Evolutionary conservation across 2,329 filamentous ascomycete species (phyloP).

Genomic region (Scytalidium sp.): DNA sequence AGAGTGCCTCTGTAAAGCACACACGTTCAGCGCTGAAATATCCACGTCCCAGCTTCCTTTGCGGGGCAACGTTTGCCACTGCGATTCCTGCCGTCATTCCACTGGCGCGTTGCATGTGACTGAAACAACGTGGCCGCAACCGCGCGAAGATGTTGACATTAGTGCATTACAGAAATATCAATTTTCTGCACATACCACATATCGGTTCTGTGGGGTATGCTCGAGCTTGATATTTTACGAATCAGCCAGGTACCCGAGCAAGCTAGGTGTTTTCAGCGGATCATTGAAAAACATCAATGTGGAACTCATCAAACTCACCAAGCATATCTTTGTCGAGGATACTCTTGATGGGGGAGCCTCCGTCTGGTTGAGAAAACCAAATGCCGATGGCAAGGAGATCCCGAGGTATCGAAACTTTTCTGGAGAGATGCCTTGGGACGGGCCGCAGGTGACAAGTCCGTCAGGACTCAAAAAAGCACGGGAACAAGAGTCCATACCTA

Average conservation of each 20-base stretch:
- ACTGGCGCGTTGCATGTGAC: constrained; percentile 40
- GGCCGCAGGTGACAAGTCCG: constrained; percentile 20
- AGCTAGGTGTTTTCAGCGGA: constrained; percentile 36
- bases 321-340: constrained; percentile 33
- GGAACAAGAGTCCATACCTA: constrained; percentile 24
- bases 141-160: constrained; percentile 24
- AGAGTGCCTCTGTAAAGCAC: constrained; percentile 43
- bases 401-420: constrained; percentile 7
- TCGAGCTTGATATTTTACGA: constrained; percentile 41
- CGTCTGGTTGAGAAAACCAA: constrained; percentile 38
- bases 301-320: constrained; percentile 28
- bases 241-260: constrained; percentile 9
- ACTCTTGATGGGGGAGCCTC: constrained; percentile 51
- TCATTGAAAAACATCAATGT: constrained; percentile 28
- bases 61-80: constrained; percentile 42
- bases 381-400: constrained; percentile 25
- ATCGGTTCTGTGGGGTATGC: constrained; percentile 43
- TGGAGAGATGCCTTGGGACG: constrained; percentile 27
- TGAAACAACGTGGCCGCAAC: constrained; percentile 35
- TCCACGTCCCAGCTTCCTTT: constrained; percentile 37
- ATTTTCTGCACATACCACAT: constrained; percentile 29
- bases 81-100: constrained; percentile 44
- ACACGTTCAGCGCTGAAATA: constrained; percentile 36
- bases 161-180: constrained; percentile 33
- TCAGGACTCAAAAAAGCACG: constrained; percentile 14